phyloP scores from a whole-genome alignment of 2,329 filamentous ascomycete species.

The Fusarium scirpi region DNA sequence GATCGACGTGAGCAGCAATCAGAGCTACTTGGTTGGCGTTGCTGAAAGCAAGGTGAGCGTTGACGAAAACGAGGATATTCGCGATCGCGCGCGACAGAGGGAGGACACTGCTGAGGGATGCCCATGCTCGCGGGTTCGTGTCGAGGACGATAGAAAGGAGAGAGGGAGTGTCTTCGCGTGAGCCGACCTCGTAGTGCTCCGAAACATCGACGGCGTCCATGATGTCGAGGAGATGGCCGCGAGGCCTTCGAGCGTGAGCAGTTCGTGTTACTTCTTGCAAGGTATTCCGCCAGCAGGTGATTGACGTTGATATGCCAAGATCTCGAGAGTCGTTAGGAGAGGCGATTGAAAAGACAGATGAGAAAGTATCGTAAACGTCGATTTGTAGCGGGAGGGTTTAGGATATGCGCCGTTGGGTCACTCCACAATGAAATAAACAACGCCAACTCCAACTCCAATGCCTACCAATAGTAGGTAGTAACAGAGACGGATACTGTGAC shows the following conservation, averaged over 20 bases:
- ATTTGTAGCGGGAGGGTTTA: conserved; percentile 5
- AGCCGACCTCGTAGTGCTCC: conserved; percentile 69
- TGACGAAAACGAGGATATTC: conserved; percentile 93
- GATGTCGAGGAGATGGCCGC: conserved; percentile 49
- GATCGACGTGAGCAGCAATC: conserved; percentile 87
- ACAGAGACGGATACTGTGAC: background rate
- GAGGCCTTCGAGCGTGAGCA: conserved; percentile 43
- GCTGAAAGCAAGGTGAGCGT: conserved; percentile 94
- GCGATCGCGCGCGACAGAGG: conserved; percentile 87
- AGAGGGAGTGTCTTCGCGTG: conserved; percentile 74
- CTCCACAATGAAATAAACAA: background rate
- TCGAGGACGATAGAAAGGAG: conserved; percentile 93
- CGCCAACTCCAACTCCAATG: conserved; percentile 2
- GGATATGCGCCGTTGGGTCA: background rate
- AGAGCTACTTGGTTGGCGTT: conserved; percentile 94
- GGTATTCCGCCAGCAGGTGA: background rate
- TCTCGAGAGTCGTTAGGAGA: background rate
- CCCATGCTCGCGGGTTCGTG: conserved; percentile 96
- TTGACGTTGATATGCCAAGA: background rate
- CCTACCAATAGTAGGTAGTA: background rate
- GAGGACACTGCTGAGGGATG: conserved; percentile 77
- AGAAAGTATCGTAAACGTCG: conserved; percentile 15
- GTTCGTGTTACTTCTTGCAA: background rate
- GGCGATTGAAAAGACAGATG: conserved; percentile 18
- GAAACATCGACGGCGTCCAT: conserved; percentile 70